Conservation (phyloP, 305 asterid species). For the Solanum hybrid region DNA sequence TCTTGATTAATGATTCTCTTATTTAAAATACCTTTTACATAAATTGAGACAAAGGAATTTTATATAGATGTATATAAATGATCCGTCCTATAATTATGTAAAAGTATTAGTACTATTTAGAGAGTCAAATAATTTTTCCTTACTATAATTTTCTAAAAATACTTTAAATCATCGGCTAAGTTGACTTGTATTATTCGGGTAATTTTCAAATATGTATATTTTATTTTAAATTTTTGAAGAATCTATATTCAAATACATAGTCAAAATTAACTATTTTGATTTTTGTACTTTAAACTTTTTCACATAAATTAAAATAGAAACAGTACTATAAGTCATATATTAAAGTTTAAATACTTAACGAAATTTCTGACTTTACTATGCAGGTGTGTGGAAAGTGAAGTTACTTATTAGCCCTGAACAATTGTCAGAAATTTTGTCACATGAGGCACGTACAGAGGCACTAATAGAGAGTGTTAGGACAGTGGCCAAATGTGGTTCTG, state of each 20-base stretch:
- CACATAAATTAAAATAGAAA: not conserved
- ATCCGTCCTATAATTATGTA: not conserved
- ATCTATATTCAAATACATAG: not conserved
- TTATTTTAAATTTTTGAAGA: not conserved
- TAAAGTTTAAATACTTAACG: not conserved
- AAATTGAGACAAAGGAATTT: not conserved
- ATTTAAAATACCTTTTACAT: not conserved
- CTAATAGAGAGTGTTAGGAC: conserved; percentile 45
- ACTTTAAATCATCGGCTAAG: not conserved
- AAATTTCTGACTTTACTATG: not conserved
- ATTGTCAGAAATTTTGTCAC: conserved; percentile 44
- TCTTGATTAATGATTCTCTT: not conserved
- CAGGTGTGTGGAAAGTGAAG: conserved; percentile 51
- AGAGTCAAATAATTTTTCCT: not conserved
- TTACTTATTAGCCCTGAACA: conserved; percentile 42
- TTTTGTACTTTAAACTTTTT: not conserved
- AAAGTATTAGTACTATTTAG: not conserved
- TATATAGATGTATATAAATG: not conserved
- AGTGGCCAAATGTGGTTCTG: conserved; percentile 38
- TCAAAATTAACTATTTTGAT: not conserved
- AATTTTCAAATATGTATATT: not conserved
- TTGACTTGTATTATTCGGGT: not conserved
- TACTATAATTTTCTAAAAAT: not conserved
- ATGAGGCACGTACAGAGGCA: conserved; percentile 47
- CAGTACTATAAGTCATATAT: not conserved